These are phyloP conservation scores for Limtongozyma cylindracea DNA, from an alignment of 805 yeast genomes.

Conservation along the genomic window DNA sequence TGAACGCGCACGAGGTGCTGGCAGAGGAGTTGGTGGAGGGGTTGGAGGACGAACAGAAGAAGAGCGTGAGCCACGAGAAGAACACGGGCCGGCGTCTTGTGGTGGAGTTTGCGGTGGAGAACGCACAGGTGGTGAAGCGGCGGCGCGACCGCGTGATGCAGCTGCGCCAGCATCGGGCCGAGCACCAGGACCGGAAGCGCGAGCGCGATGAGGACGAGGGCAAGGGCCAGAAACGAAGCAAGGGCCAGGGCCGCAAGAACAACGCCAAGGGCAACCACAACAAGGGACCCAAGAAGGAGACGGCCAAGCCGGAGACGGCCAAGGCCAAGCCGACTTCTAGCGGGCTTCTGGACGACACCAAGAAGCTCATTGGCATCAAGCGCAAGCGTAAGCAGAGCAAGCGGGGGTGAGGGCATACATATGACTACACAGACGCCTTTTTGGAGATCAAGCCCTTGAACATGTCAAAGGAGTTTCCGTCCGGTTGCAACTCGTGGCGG, in stretches of 20 bases:
- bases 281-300: slow-evolving; percentile 9
- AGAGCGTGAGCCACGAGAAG: slow-evolving; percentile 25
- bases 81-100: slow-evolving; percentile 48
- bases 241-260: slow-evolving; percentile 2
- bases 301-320: slow-evolving; percentile 3
- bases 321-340: slow-evolving; percentile 5
- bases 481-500: slow-evolving; percentile 89
- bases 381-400: slow-evolving; percentile 37
- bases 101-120: slow-evolving; percentile 90
- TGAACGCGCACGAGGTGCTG: slow-evolving; percentile 77
- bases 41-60: slow-evolving; percentile 41
- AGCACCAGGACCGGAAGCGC: slow-evolving; percentile 3
- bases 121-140: slow-evolving; percentile 81
- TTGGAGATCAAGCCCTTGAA: slow-evolving; percentile 60
- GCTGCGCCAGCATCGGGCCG: slow-evolving; percentile 5
- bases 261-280: slow-evolving; percentile 19
- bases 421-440: slow-evolving; percentile 2
- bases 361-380: slow-evolving; percentile 39
- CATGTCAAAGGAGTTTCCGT: slow-evolving; percentile 93
- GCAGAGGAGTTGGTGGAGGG: slow-evolving; percentile 46
- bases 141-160: slow-evolving; percentile 42
- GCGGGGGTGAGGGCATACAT: too few species aligned
- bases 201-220: slow-evolving; percentile 4
- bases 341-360: slow-evolving; percentile 25
- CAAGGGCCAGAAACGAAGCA: slow-evolving; percentile 3